Base-by-base conservation (phyloP, 306 rosid species). In the Clitoria ternatea region DNA sequence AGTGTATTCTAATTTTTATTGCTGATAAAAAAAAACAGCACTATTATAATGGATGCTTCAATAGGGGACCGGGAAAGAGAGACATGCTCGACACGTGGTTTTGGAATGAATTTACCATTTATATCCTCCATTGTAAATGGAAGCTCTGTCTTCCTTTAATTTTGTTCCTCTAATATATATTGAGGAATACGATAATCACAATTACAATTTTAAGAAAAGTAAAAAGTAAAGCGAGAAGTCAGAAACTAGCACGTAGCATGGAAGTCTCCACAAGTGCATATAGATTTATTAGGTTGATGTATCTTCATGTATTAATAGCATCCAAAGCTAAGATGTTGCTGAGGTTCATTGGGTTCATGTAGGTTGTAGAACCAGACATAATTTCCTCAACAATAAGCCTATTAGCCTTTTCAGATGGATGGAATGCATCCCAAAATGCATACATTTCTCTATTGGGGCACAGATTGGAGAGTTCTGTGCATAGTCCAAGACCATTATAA, bases 341-440 rank as follows among this genome's bases (percentile, higher is more conserved):
- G 49, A 90, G 97, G 18, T 90, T 90, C 95, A 90, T 83, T 5
- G 97, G 97, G 52, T 73, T 27, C 92, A 90, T 90, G 13, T 88
- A 90, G 2, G 73, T 8, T 18, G 49, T 66, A 32, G 87, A 20
- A 24, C 95, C 97, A 1, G 50, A 66, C 74, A 84, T 0, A 1
- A 90, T 79, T 18, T 65, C 39, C 26, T 80, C 78, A 32, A 73
- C 95, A 37, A 90, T 81, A 8, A 79, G 1, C 8, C 33, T 36
- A 72, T 84, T 86, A 0, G 95, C 97, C 70, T 2, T 90, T 37
- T 90, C 84, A 1, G 95, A 77, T 10, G 97, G 97, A 74, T 90
- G 97, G 19, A 88, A 90, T 35, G 92, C 13, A 77, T 90, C 97
- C 97, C 97, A 90, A 77, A 90, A 90, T 36, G 87, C 95, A 71